Base-by-base conservation (phyloP, 805 yeast species). In the Saturnispora diversa region DNA sequence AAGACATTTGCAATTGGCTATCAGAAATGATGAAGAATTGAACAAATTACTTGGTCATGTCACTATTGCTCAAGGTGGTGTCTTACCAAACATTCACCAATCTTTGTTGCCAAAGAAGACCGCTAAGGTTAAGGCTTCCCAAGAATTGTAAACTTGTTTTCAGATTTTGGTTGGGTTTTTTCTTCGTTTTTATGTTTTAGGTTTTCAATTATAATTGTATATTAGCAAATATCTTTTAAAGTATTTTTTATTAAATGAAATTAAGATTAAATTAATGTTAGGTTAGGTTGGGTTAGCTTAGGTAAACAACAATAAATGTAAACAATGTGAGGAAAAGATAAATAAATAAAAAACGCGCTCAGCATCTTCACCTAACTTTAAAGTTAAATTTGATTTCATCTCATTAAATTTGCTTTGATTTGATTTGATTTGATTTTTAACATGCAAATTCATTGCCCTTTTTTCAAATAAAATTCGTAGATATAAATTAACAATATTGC, bases 21-120 rank as follows among this genome's bases (percentile, higher is more conserved):
- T 88, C 76, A 85, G 97, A 78, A 90, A 88, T 65, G 97, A 90
- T 77, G 97, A 90, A 72, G 97, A 90, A 72, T 78, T 90, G 69
- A 88, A 90, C 84, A 87, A 84, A 69, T 77, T 88, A 59, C 75
- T 90, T 52, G 77, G 77, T 57, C 86, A 86, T 66, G 98, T 90
- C 52, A 88, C 96, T 51, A 90, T 88, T 60, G 96, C 97, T 54
- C 94, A 87, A 71, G 97, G 97, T 81, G 97, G 97, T 84, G 97
- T 90, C 58, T 77, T 88, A 69, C 97, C 97, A 74, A 85, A 86
- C 80, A 84, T 87, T 64, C 95, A 85, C 73, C 86, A 80, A 70
- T 80, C 81, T 74, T 80, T 88, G 67, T 79, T 88, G 57, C 80
- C 78, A 62, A 65, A 71, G 67, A 72, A 72, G 63, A 62, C 73